A percentile compares a stretch with the other conserved stretches of the same genome.
Conservation (phyloP, 805 yeast genomes). For the Candida tibetensis region DNA sequence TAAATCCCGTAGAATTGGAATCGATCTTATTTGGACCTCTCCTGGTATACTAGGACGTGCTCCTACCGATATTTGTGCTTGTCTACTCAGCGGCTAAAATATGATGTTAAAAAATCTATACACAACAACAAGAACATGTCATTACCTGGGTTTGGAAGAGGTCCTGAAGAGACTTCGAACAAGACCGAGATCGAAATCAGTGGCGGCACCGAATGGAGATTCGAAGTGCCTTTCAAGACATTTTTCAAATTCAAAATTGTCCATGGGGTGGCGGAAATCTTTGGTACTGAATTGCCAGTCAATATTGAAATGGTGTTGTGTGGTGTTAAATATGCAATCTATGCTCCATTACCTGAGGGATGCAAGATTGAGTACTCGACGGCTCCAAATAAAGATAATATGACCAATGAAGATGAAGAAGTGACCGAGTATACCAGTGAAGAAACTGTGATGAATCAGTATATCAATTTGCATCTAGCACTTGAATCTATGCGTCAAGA, state of each 20-base stretch:
- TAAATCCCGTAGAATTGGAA: no score
- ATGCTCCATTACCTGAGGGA: constrained; percentile 55
- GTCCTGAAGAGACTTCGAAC: constrained; percentile 5
- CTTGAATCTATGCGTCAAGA: constrained; percentile 53
- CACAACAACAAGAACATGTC: constrained; percentile 15
- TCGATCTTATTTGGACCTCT: no score
- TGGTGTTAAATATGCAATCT: constrained; percentile 39
- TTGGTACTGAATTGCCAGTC: constrained; percentile 87
- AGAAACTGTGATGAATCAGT: constrained; percentile 63
- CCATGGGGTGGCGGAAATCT: constrained; percentile 81
- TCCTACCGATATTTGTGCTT: no score
- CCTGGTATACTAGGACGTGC: no score
- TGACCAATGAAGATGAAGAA: constrained; percentile 34
- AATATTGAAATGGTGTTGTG: constrained; percentile 48
- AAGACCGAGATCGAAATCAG: constrained; percentile 26
- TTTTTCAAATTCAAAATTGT: constrained; percentile 49
- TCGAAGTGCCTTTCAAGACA: constrained; percentile 59
- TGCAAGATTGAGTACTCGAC: constrained; percentile 52
- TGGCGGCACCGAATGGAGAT: constrained; percentile 67
- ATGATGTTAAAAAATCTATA: no score
- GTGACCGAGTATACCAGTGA: constrained; percentile 65
- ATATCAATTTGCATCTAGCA: constrained; percentile 70
- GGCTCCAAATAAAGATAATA: constrained; percentile 22
- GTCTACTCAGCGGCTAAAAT: no score
- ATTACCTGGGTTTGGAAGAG: constrained; percentile 17